phyloP scores from a whole-genome alignment of 1,284 basidiomycete species.

The Cystobasidium sp. region DNA sequence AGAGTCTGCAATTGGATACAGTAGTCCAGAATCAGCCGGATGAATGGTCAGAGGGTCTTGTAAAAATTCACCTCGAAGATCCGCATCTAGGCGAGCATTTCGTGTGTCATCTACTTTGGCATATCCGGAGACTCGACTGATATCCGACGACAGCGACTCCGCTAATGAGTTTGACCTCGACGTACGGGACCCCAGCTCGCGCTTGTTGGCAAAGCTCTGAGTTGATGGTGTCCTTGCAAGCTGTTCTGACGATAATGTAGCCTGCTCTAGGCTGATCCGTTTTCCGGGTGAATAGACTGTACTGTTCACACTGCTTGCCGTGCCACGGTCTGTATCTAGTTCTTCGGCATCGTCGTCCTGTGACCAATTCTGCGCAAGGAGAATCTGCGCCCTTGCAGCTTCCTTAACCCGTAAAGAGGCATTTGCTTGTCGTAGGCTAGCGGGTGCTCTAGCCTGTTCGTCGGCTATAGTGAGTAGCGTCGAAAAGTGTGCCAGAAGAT shows the following conservation, averaged over 20 bases:
- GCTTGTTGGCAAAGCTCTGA: neutral
- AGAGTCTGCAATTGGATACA: neutral
- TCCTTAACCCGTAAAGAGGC: neutral
- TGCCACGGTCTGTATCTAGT: slow-evolving; percentile 3
- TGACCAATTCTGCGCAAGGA: neutral
- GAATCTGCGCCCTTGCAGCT: neutral
- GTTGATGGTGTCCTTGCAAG: slow-evolving; percentile 11
- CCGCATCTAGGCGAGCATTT: neutral
- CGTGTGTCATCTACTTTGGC: slow-evolving; percentile 14
- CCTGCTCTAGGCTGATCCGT: neutral
- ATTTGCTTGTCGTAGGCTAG: slow-evolving; percentile 14
- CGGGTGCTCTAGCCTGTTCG: slow-evolving; percentile 7
- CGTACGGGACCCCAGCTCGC: neutral
- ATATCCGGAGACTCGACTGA: neutral
- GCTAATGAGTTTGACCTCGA: slow-evolving; percentile 38
- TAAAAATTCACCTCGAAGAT: slow-evolving; percentile 5
- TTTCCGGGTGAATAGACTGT: slow-evolving; percentile 12
- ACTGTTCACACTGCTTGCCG: slow-evolving; percentile 9
- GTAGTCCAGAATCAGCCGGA: too few relatives aligned
- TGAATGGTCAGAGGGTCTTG: neutral
- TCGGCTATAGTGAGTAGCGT: slow-evolving; percentile 12
- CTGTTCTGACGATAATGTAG: neutral
- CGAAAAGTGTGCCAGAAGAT: neutral
- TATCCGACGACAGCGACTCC: slow-evolving; percentile 31
- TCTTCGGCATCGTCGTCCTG: slow-evolving; percentile 24